phyloP scores from a whole-genome alignment of 345 rosid species.

The Carallia brachiata region DNA sequence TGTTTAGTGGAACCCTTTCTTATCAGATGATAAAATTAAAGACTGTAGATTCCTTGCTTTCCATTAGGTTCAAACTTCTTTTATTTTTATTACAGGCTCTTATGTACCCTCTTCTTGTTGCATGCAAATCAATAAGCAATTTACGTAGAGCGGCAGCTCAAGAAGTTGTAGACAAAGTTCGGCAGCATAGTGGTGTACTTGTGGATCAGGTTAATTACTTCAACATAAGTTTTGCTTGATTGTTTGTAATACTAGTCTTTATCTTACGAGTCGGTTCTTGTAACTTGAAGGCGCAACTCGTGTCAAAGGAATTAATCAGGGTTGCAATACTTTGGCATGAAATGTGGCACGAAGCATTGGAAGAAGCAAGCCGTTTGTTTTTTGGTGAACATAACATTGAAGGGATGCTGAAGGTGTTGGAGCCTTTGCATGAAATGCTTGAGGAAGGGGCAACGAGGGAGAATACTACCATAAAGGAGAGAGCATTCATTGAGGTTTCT shows the following conservation, averaged over 20 bases:
- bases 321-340: conserved; percentile 99
- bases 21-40: no score
- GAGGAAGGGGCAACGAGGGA: conserved; percentile 81
- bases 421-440: conserved; percentile 87
- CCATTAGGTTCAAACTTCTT: neutral
- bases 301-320: conserved; percentile 85
- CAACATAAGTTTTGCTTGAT: neutral
- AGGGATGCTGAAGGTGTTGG: conserved; percentile 92
- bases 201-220: conserved; percentile 76
- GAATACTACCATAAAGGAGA: conserved; percentile 75
- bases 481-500: conserved; percentile 89
- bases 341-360: conserved; percentile 93
- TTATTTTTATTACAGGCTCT: conserved; percentile 62
- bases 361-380: conserved; percentile 98
- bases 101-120: conserved; percentile 99
- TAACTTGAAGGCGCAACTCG: conserved; percentile 79
- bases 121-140: conserved; percentile 96
- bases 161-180: conserved; percentile 96
- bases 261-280: conserved; percentile 10
- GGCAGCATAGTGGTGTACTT: conserved; percentile 88
- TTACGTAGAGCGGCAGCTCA: conserved; percentile 91
- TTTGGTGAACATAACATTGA: conserved; percentile 97
- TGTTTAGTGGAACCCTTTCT: no score
- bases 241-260: conserved; percentile 3
- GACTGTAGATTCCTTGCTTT: no score